Evolutionary conservation across 1,284 basidiomycete genomes (phyloP), one percentile per base, ranked within the genome.

Genomic region (Naganishia albida): DNA sequence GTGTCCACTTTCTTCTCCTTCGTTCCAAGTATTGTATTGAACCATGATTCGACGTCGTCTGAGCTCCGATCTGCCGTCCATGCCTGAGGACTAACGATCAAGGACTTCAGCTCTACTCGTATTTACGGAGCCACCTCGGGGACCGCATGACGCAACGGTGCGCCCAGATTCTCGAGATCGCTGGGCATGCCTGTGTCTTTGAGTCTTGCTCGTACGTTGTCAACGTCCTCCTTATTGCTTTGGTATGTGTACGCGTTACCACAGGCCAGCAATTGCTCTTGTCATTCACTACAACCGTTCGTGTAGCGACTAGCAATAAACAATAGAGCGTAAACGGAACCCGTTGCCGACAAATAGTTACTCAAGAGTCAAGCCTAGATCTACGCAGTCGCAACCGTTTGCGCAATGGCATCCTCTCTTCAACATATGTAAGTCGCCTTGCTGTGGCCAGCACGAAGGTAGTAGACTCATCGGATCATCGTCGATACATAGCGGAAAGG

Each of bases 381-480:
- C 2, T 16, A 30, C n/a, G 8, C n/a, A 18, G 30, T 34, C 53
- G 20, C 7, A 28, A 43, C 53, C 39, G 39, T 25, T 10, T 18
- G 15, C 23, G 12, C 66, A 54, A 78, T 77, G 75, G 72, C 75
- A 20, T 60, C 72, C 38, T 75, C 76, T 30, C 66, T 79, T 56
- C 74, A 76, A 68, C 75, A 79, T 68, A 72, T 79, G 77, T 78
- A 56, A 75, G 76, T 67, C 34, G 34, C 4, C 34, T 34, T 34
- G 4, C 4, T 10, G 13, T 53, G 34, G 13, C 10, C 34, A 43
- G n/a, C n/a, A 34, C 28, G 12, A 18, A 3, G 6, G 16, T 56
- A 34, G 1, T 23, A 23, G n/a, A n/a, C 44, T 64, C 20, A 53
- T n/a, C 7, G 10, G 16, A n/a, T 56, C 16, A 0, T 39, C 23